Base-by-base conservation (phyloP, 2,329 filamentous ascomycete species). In the Dryadomyces quercus-mongolicae region DNA sequence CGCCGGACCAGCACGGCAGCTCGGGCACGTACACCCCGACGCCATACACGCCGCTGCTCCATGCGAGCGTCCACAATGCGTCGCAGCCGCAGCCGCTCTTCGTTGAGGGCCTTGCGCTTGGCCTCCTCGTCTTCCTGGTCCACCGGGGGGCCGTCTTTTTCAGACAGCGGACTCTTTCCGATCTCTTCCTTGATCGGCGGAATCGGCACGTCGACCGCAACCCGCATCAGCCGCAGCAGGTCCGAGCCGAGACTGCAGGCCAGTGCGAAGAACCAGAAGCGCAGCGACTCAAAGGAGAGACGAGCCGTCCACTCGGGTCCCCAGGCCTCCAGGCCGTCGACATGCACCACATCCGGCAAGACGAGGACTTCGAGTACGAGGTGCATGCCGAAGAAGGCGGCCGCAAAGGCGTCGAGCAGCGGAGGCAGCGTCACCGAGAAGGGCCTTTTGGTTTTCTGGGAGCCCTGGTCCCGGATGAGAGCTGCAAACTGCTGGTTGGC, bases 201-300 rank as follows among this genome's bases (percentile, higher is more conserved):
- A 12, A 44, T 8, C 42, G 48, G 50, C 18, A 65, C 64, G 22
- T 66, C 64, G 6, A 66, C 66, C 34, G 69, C 56, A 13, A 71
- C 57, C 47, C 64, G 65, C n/a, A 68, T 55, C 43, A 79, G 63
- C 57, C 71, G 66, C 56, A 78, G 59, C 36, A 72, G 34, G 2
- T 71, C 68, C 22, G 71, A 62, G 2, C 75, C 45, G 0, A 79
- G 67, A 1, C 75, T 78, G 55, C 77, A 75, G 12, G 68, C 68
- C 21, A 88, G 68, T 0, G 76, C 76, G 43, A 82, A 78, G 58
- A 88, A 77, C 86, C 86, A 90, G 66, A 85, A 82, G 52, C 80
- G 76, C 67, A 86, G 80, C 0, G 78, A 79, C 67, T 88, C 82
- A 21, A 75, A 57, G 48, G 79, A 71, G 4, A 85, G 61, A 25